Conservation (phyloP, 1,284 basidiomycete genomes). For the Cutaneotrichosporon cavernicola region DNA sequence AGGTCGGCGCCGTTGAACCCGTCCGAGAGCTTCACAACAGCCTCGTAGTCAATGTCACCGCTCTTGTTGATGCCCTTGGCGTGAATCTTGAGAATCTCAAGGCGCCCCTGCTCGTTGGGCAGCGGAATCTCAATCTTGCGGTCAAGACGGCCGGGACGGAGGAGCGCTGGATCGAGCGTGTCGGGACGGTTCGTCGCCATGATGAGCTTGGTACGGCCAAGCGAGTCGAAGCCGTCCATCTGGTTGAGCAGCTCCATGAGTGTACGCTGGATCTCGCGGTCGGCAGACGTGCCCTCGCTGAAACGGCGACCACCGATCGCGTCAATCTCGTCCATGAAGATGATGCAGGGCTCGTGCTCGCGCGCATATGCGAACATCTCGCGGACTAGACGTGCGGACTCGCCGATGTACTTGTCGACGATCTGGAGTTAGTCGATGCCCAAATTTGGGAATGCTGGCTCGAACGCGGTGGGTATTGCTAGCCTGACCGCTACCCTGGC, state of each 20-base stretch:
- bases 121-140: slow-evolving; percentile 98
- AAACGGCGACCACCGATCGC: slow-evolving; percentile 94
- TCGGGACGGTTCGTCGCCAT: slow-evolving; percentile 98
- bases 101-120: slow-evolving; percentile 89
- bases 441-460: not conserved
- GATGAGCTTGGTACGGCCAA: slow-evolving; percentile 94
- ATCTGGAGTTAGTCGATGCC: slow-evolving; percentile 56
- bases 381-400: slow-evolving; percentile 87
- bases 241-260: slow-evolving; percentile 99
- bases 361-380: slow-evolving; percentile 99
- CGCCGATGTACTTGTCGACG: slow-evolving; percentile 99
- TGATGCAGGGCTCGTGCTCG: slow-evolving; percentile 93
- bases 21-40: slow-evolving; percentile 94
- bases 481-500: not conserved
- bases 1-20: slow-evolving; percentile 94
- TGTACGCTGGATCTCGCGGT: slow-evolving; percentile 97
- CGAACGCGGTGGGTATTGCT: not conserved
- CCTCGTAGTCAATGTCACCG: slow-evolving; percentile 93
- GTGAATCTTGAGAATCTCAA: slow-evolving; percentile 98
- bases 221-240: slow-evolving; percentile 98
- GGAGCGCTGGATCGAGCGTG: slow-evolving; percentile 93
- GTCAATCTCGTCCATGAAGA: slow-evolving; percentile 78
- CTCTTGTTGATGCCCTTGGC: slow-evolving; percentile 90
- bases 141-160: slow-evolving; percentile 93
- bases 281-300: slow-evolving; percentile 96